Conservation (phyloP, 164 flowering plant genomes). For the Vitis labrusca region DNA sequence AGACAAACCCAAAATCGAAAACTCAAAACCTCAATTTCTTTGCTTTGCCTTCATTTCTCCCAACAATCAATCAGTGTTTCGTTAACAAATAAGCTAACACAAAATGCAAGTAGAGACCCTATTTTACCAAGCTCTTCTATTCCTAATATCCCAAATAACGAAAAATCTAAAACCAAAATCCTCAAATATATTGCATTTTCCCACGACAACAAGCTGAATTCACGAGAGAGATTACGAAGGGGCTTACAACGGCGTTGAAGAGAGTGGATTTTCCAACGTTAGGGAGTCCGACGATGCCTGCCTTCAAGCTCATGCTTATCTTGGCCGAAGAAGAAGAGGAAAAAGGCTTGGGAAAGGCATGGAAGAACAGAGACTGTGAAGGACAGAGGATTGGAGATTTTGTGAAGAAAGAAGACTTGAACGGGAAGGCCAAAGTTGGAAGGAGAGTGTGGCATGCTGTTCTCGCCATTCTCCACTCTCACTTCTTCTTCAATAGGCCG, state of each 20-base stretch:
- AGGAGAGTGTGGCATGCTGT: conserved; percentile 23
- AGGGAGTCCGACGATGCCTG: conserved; percentile 98
- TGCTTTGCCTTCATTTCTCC: not conserved
- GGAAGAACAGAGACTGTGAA: not conserved
- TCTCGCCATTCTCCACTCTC: conserved; percentile 23
- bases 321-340: conserved; percentile 44
- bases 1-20: not conserved
- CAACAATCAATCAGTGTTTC: no score
- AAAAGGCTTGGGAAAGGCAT: not conserved
- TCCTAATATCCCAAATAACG: no score
- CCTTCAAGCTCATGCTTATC: conserved; percentile 88
- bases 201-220: not conserved
- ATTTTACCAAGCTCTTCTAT: no score
- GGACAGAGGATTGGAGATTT: conserved; percentile 1
- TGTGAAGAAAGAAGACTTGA: conserved; percentile 10
- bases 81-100: not conserved
- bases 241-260: conserved; percentile 90
- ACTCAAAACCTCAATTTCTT: not conserved
- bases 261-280: conserved; percentile 98
- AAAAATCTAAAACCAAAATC: conserved; percentile 11
- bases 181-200: conserved; percentile 30
- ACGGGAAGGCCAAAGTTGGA: conserved; percentile 20
- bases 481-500: no score
- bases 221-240: not conserved
- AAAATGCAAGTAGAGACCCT: not conserved